Evolutionary conservation across 2,329 filamentous ascomycete genomes (phyloP).

Genomic region (Colletotrichum zoysiae): DNA sequence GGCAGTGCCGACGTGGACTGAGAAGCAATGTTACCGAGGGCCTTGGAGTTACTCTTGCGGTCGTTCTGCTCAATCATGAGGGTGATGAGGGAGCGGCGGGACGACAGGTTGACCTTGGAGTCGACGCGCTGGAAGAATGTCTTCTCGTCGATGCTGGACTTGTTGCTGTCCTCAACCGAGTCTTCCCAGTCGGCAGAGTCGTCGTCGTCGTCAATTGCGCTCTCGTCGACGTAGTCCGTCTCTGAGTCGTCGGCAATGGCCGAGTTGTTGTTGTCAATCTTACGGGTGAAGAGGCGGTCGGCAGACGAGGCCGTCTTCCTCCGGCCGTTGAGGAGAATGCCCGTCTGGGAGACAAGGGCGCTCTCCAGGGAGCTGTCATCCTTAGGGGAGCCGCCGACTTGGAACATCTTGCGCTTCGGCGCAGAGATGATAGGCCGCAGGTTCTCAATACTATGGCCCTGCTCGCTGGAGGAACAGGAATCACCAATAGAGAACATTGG

Average conservation of each 20-base stretch:
- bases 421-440: constrained; percentile 54
- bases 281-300: constrained; percentile 78
- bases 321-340: constrained; percentile 56
- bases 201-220: constrained; percentile 82
- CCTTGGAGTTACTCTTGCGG: constrained; percentile 65
- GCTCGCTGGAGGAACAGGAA: constrained; percentile 80
- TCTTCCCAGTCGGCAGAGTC: constrained; percentile 72
- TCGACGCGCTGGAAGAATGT: constrained; percentile 91
- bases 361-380: constrained; percentile 81
- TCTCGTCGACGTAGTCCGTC: constrained; percentile 81
- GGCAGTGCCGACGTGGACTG: constrained; percentile 77
- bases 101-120: constrained; percentile 86
- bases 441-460: constrained; percentile 62
- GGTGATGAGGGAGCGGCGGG: constrained; percentile 88
- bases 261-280: constrained; percentile 69
- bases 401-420: constrained; percentile 61
- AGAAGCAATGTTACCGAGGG: constrained; percentile 76
- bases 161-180: constrained; percentile 83
- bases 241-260: constrained; percentile 66
- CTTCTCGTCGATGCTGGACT: constrained; percentile 84
- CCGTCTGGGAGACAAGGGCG: constrained; percentile 59
- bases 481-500: constrained; percentile 80
- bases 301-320: constrained; percentile 89
- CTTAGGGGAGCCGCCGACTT: constrained; percentile 73
- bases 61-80: constrained; percentile 86